Evolutionary conservation across 2,329 filamentous ascomycete species (phyloP), one percentile per base, ranked within the genome.

Genomic region (Coniella lustricola): DNA sequence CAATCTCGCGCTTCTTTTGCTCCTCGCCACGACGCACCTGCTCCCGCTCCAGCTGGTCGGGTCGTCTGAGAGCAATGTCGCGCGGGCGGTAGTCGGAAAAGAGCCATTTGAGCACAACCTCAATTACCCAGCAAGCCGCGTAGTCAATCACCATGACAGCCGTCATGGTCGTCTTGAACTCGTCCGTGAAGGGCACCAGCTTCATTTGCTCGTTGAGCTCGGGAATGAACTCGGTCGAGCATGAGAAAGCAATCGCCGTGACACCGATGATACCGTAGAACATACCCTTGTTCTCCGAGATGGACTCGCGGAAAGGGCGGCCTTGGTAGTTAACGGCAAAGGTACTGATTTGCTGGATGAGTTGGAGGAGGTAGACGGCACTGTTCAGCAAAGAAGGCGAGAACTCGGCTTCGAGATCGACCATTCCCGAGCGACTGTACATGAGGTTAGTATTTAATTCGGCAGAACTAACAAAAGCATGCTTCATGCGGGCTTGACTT

Each of bases 271-370:
- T 89, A 51, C 93, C 93, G 76, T 87, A 98, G 73, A 93, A 98
- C 93, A 98, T 98, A 65, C 88, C 90, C 67, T 83, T 86, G 75
- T 98, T 98, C 71, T 96, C 93, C 4, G 86, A 84, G 56, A 98
- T 89, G 18, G 86, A 87, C 70, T 98, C 93, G 52, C 93, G 87
- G 85, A 98, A 98, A 12, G 93, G 93, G 9, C 93, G 86, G 51
- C 93, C 93, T 69, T 98, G 93, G 74, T 98, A 98, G 75, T 98
- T 98, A 75, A 98, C 95, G 53, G 93, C 90, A 61, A 98, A 98
- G 3, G 93, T 98, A 20, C 90, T 96, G 63, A 98, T 95, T 68
- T 98, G 93, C 68, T 98, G 93, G 67, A 98, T 97, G 44, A 98
- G 82, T 63, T 97, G 93, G 35, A 98, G 81, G 21, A 98, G 86